Percentiles rank a stretch among this genome's conserved stretches.
phyloP scores from a whole-genome alignment of 192 early-diverging fungal species.

The Backusella psychrophila region DNA sequence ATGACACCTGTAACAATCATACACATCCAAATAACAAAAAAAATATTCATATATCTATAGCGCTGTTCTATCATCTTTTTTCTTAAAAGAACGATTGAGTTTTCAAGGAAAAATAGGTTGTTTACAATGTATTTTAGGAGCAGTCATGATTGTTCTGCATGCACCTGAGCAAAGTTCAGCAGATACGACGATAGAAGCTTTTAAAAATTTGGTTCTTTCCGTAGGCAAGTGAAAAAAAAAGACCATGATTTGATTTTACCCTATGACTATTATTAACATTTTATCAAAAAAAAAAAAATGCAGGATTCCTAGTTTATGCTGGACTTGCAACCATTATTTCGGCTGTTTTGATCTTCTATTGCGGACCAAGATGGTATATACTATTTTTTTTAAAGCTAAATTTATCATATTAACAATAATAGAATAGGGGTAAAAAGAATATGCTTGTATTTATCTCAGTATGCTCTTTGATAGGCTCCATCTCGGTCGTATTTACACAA shows the following conservation, averaged over 20 bases:
- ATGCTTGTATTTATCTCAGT: constrained; percentile 90
- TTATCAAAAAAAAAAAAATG: not conserved
- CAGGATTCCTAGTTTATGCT: constrained; percentile 72
- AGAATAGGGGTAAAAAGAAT: constrained; percentile 60
- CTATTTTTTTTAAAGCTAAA: too few species aligned
- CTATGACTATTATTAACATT: not conserved
- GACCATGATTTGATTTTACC: not conserved
- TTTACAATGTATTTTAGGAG: constrained; percentile 82
- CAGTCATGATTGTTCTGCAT: constrained; percentile 83
- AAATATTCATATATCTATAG: constrained; percentile 26
- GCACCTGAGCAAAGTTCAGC: constrained; percentile 77
- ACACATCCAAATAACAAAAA: not conserved
- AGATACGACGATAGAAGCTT: constrained; percentile 72
- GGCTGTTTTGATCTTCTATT: constrained; percentile 71
- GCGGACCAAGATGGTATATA: constrained; percentile 59
- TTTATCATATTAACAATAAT: too few species aligned
- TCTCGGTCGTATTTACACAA: constrained; percentile 86
- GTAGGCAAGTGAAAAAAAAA: constrained; percentile 9
- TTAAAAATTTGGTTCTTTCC: constrained; percentile 48
- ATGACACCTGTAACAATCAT: too few species aligned
- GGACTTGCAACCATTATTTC: constrained; percentile 58
- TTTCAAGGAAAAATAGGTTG: constrained; percentile 87
- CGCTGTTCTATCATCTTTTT: constrained; percentile 82
- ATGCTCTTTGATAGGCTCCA: constrained; percentile 89
- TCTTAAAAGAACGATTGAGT: constrained; percentile 83